A percentile compares a stretch with the other conserved stretches of the same genome.
Conservation (phyloP, 1,284 basidiomycete species). For the Microbotryomycetes sp. region DNA sequence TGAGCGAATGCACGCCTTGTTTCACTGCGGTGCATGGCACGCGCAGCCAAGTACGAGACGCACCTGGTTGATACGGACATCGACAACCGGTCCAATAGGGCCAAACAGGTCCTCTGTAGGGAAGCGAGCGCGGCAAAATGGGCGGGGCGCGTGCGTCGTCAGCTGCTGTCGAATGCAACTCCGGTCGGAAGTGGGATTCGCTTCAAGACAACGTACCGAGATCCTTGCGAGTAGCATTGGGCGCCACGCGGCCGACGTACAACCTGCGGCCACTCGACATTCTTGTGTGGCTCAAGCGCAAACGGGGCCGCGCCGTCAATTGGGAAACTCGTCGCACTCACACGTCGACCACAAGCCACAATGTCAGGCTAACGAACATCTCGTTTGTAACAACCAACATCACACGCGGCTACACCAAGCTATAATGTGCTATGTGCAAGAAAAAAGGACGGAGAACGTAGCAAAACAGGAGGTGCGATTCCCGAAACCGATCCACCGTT, state of each 20-base stretch:
- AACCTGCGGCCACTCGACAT: constrained; percentile 24
- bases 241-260: constrained; percentile 34
- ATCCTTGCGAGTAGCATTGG: constrained; percentile 24
- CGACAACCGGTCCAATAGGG: constrained; percentile 73
- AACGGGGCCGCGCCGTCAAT: not conserved
- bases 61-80: constrained; percentile 68
- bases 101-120: constrained; percentile 56
- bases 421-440: too few relatives aligned
- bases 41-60: too few relatives aligned
- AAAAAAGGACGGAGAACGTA: too few relatives aligned
- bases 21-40: not conserved
- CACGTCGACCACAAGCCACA: too few relatives aligned
- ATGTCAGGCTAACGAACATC: too few relatives aligned
- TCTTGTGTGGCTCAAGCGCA: not conserved
- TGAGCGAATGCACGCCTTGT: too few relatives aligned
- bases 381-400: too few relatives aligned
- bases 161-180: not conserved
- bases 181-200: not conserved
- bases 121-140: constrained; percentile 6
- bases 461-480: too few relatives aligned
- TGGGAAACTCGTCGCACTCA: too few relatives aligned
- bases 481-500: too few relatives aligned
- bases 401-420: too few relatives aligned
- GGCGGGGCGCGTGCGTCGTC: not conserved
- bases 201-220: constrained; percentile 1